phyloP scores from a whole-genome alignment of 2,329 filamentous ascomycete species.

The Bipolaris sorokiniana region DNA sequence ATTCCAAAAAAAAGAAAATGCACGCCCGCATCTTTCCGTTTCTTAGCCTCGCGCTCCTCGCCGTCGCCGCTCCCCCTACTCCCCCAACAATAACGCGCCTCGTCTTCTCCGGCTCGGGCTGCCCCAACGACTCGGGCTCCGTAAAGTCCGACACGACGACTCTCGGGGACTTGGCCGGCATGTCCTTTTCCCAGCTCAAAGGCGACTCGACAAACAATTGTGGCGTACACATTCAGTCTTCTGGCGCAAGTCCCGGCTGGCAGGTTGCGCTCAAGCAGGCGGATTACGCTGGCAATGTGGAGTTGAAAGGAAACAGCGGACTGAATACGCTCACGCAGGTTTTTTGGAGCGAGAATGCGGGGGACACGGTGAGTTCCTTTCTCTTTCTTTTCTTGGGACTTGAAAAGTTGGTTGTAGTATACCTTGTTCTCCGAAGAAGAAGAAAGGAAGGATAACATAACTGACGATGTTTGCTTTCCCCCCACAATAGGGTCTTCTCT shows the following conservation, averaged over 20 bases:
- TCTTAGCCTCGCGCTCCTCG: constrained; percentile 12
- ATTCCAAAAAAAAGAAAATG: constrained; percentile 2
- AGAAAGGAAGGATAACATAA: too few relatives aligned
- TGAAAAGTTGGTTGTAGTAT: too few relatives aligned
- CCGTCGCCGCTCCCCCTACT: constrained; percentile 27
- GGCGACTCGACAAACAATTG: constrained; percentile 38
- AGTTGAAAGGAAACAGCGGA: constrained; percentile 29
- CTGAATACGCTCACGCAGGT: constrained; percentile 35
- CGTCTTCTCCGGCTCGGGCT: constrained; percentile 37
- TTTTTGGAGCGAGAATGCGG: constrained; percentile 41
- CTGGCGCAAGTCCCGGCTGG: constrained; percentile 35
- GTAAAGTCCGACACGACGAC: constrained; percentile 22
- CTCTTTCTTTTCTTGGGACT: not conserved
- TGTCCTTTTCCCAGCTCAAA: constrained; percentile 34
- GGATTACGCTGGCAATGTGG: constrained; percentile 31
- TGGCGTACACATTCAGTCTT: constrained; percentile 37
- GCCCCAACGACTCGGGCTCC: constrained; percentile 35
- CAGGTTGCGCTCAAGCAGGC: constrained; percentile 38
- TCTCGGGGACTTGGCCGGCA: constrained; percentile 31
- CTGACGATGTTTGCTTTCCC: not conserved
- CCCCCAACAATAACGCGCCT: constrained; percentile 34
- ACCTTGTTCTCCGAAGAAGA: not conserved
- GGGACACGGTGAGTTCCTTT: constrained; percentile 32
- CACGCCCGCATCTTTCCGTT: constrained; percentile 23
- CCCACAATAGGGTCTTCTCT: constrained; percentile 23